These are phyloP conservation scores for Hibiscus mutabilis DNA, from an alignment of 345 rosid genomes.

Conservation along the genomic window DNA sequence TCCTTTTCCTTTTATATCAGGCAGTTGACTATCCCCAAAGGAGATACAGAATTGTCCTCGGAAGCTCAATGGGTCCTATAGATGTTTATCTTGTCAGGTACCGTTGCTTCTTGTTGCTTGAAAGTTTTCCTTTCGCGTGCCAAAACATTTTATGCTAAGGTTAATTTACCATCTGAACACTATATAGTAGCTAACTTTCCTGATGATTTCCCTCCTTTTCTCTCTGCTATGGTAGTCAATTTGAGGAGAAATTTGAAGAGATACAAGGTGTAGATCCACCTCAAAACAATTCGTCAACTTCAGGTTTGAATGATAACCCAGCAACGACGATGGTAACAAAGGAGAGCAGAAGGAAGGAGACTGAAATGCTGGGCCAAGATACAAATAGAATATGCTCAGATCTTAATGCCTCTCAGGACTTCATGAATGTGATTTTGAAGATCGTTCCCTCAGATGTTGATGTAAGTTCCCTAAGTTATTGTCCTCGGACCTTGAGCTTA, in stretches of 20 bases:
- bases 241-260: conserved; percentile 89
- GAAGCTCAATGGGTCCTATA: conserved; percentile 97
- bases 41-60: conserved; percentile 82
- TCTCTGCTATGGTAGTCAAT: conserved; percentile 42
- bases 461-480: conserved; percentile 42
- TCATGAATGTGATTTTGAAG: conserved; percentile 84
- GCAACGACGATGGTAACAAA: conserved; percentile 25
- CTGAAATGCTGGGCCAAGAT: conserved; percentile 42
- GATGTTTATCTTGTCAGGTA: conserved; percentile 98
- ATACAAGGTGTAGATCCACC: conserved; percentile 54
- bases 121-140: neutral
- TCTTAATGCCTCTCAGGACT: conserved; percentile 55
- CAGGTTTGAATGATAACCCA: conserved; percentile 39
- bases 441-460: conserved; percentile 84
- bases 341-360: conserved; percentile 49
- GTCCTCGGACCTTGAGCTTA: neutral
- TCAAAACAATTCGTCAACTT: conserved; percentile 44
- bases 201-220: neutral
- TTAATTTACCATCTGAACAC: neutral
- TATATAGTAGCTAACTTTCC: neutral
- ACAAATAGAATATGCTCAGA: conserved; percentile 46
- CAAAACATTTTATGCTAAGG: neutral
- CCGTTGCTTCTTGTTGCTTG: conserved; percentile 18
- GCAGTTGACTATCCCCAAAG: conserved; percentile 88
- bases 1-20: conserved; percentile 27